Evolutionary conservation across 371 early-diverging fungal species (phyloP).

Genomic region (Blastocladiella emersonii): DNA sequence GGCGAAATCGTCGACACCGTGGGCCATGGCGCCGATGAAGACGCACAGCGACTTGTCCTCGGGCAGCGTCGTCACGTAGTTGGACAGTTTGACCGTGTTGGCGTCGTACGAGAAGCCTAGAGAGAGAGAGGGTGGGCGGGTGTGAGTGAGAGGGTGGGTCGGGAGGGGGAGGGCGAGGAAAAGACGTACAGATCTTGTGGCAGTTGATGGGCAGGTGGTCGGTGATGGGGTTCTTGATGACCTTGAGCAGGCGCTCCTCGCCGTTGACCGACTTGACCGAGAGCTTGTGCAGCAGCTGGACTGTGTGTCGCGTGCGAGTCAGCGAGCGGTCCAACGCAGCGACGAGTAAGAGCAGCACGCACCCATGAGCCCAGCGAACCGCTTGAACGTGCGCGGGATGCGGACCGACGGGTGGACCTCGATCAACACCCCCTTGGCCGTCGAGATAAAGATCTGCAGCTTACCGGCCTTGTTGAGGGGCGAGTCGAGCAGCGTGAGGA

Average conservation of each 20-base stretch:
- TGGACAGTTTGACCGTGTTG: conserved; percentile 62
- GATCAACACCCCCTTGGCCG: conserved; percentile 85
- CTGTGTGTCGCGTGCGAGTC: conserved; percentile 23
- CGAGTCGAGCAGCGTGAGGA: conserved; percentile 52
- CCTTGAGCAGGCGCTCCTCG: conserved; percentile 80
- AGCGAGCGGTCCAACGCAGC: not conserved
- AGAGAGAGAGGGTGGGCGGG: not conserved
- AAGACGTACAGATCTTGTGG: conserved; percentile 56
- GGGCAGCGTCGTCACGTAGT: conserved; percentile 61
- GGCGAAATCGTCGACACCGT: conserved; percentile 71
- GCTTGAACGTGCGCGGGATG: conserved; percentile 95
- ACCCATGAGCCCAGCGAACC: conserved; percentile 92
- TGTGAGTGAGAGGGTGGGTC: not conserved
- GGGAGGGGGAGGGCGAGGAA: not conserved
- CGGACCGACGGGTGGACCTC: conserved; percentile 94
- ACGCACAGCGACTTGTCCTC: conserved; percentile 68
- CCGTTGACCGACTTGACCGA: conserved; percentile 84
- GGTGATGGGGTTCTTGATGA: conserved; percentile 91
- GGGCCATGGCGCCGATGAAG: conserved; percentile 94
- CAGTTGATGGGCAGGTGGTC: conserved; percentile 86
- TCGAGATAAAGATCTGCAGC: conserved; percentile 90
- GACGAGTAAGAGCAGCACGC: not conserved
- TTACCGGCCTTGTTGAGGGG: conserved; percentile 95
- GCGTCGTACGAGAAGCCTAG: conserved; percentile 86
- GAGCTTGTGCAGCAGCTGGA: conserved; percentile 93